These are phyloP conservation scores for Plantago elongata DNA, from an alignment of 257 asterid species.

Conservation along the genomic window DNA sequence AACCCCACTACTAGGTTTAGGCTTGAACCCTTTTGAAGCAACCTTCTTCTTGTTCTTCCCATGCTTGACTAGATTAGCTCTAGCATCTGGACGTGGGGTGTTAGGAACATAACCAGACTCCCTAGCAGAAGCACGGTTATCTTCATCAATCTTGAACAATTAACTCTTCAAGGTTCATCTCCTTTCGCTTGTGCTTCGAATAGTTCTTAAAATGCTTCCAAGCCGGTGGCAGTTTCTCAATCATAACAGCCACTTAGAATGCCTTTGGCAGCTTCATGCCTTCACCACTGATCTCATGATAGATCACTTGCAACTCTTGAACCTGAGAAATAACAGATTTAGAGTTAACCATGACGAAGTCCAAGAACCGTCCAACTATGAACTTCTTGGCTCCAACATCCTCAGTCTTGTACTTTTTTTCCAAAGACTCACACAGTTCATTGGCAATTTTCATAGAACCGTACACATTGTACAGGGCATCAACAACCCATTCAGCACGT, in stretches of 20 bases:
- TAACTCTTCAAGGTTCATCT: not conserved
- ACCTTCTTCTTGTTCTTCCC: no score
- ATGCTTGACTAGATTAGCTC: no score
- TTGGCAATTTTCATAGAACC: not conserved
- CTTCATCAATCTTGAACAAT: not conserved
- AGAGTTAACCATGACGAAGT: no score
- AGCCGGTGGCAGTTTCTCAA: not conserved
- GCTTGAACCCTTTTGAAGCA: not conserved
- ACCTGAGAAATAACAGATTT: not conserved
- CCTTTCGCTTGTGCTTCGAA: not conserved
- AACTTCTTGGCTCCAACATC: no score
- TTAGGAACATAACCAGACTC: no score
- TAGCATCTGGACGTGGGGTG: no score
- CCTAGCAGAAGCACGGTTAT: not conserved
- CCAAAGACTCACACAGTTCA: not conserved
- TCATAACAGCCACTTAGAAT: not conserved
- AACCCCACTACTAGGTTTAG: not conserved
- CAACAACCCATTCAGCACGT: not conserved
- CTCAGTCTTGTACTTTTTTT: no score
- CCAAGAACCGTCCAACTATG: no score
- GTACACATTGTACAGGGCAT: not conserved
- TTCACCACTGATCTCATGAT: not conserved
- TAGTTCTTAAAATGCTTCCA: constrained; percentile 7
- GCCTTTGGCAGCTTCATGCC: not conserved
- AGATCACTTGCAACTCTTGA: not conserved